Evolutionary conservation across 768 basidiomycete genomes (phyloP), one percentile per base, ranked within the genome.

Genomic region (Punctularia strigosozonata): DNA sequence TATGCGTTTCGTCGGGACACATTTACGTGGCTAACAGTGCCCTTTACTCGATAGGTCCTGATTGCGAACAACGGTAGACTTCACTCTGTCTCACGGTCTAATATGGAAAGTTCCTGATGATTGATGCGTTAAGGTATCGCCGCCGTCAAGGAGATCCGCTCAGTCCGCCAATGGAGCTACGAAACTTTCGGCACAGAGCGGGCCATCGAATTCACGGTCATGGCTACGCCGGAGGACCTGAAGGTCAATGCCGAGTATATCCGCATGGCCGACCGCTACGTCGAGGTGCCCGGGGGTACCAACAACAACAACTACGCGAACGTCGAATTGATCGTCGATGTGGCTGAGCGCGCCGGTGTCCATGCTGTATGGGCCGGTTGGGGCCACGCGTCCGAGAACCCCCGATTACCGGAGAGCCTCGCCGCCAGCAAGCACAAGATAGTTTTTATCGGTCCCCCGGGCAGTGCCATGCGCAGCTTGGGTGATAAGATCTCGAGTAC

Each of bases 271-370:
- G 95, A 99, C 59, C 83, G 91, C 51, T 98, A 95, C 56, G 84
- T 99, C 54, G 95, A 99, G 61, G 95, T 99, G 6, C 92, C 95
- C 15, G 95, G 95, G 43, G 95, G 95, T 44, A 77, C 84, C 15
- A 99, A 99, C 60, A 99, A 98, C 71, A 91, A 98, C 73, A 98
- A 99, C 61, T 98, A 98, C 54, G 95, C 95, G 49, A 99, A 99
- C 58, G 95, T 99, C 51, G 95, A 99, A 54, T 80, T 95, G 53
- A 98, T 99, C 52, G 87, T 98, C 42, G 95, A 99, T 55, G 79
- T 99, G 41, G 95, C 95, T 31, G 92, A 99, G 62, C 81, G 95
- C 47, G 74, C 90, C 17, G 95, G 91, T 23, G 95, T 98, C 1
- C 95, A 99, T 54, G 95, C 95, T 31, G 95, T 99, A 19, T 99